Evolutionary conservation across 2,329 filamentous ascomycete species (phyloP).

Genomic region (Trichoderma sp.): DNA sequence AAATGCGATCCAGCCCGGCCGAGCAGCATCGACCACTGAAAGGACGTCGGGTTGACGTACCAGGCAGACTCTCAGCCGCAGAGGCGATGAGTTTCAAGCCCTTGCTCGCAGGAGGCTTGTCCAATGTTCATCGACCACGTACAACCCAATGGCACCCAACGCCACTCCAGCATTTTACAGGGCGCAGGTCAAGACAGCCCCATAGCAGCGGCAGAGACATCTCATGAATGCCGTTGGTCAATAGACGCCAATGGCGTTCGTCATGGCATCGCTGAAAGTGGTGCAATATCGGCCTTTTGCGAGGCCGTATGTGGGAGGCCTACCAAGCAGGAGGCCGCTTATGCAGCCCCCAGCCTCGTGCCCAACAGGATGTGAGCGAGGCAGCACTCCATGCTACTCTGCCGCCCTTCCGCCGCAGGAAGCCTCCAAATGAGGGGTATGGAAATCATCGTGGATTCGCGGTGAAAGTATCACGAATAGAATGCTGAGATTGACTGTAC

Average conservation of each 20-base stretch:
- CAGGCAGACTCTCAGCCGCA: too few relatives aligned
- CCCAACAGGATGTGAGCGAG: background rate
- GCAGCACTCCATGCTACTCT: background rate
- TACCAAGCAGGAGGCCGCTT: background rate
- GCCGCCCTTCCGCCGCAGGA: background rate
- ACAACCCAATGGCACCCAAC: background rate
- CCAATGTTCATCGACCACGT: slow-evolving; percentile 5
- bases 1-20: too few relatives aligned
- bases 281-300: too few relatives aligned
- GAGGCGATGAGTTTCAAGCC: background rate
- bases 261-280: background rate
- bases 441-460: background rate
- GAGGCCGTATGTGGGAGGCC: background rate
- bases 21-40: too few relatives aligned
- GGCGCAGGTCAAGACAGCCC: too few relatives aligned
- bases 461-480: background rate
- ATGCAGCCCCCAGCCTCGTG: background rate
- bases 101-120: background rate
- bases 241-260: background rate
- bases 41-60: too few relatives aligned
- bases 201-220: too few relatives aligned
- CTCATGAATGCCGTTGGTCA: too few relatives aligned
- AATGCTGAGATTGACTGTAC: background rate
- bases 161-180: too few relatives aligned
- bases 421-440: too few relatives aligned